These are phyloP conservation scores for Alopecurus myosuroides DNA, from an alignment of 176 grass and related monocot species.

Conservation along the genomic window DNA sequence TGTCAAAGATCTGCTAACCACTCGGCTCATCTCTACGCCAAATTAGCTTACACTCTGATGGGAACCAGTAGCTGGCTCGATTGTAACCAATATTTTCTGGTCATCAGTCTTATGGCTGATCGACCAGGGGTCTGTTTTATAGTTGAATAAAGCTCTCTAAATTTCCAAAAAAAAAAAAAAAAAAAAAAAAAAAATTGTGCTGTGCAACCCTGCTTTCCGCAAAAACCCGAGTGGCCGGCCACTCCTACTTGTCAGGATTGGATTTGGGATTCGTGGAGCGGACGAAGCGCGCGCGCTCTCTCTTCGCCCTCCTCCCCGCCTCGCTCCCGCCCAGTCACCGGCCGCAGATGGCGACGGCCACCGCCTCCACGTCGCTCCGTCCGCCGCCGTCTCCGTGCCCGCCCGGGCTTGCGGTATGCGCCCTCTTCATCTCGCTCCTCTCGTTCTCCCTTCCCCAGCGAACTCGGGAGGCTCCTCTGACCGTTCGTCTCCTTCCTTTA, in stretches of 20 bases:
- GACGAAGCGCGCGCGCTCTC: neutral
- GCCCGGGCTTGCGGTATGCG: neutral
- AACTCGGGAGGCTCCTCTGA: neutral
- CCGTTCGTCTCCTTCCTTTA: neutral
- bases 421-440: neutral
- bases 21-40: too few relatives aligned
- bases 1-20: too few relatives aligned
- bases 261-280: constrained; percentile 27
- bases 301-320: neutral
- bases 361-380: constrained; percentile 21
- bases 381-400: neutral
- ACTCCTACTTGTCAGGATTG: neutral
- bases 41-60: too few relatives aligned
- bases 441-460: neutral
- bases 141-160: too few relatives aligned
- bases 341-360: constrained; percentile 15
- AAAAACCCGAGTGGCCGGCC: neutral
- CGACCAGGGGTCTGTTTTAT: too few relatives aligned
- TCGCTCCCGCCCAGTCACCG: neutral
- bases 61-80: too few relatives aligned
- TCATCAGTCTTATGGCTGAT: too few relatives aligned
- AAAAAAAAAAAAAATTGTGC: too few relatives aligned
- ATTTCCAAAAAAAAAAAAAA: too few relatives aligned
- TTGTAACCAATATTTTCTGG: too few relatives aligned
- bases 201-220: neutral